A percentile compares a stretch with the other conserved stretches of the same genome.
Evolutionary conservation across 768 basidiomycete genomes (phyloP).

Genomic region (Collybia mongolica): DNA sequence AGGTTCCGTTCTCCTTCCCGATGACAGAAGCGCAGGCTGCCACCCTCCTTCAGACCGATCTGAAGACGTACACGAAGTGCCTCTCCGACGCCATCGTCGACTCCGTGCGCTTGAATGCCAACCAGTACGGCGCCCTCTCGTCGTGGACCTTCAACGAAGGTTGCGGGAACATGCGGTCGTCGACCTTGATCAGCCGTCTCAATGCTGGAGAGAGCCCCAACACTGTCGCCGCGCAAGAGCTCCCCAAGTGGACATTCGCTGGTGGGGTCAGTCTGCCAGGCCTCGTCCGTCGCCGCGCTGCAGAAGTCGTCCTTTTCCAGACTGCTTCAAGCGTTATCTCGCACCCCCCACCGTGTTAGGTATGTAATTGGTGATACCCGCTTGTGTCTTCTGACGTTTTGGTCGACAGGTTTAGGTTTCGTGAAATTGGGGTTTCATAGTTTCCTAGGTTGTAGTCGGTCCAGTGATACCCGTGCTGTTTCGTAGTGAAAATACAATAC

Average conservation of each 20-base stretch:
- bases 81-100: conserved; percentile 23
- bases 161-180: conserved; percentile 21
- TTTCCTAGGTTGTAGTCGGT: too few relatives aligned
- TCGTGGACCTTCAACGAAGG: conserved; percentile 30
- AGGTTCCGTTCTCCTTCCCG: conserved; percentile 32
- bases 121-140: conserved; percentile 32
- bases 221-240: conserved; percentile 28
- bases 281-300: conserved; percentile 13
- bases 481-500: too few relatives aligned
- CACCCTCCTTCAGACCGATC: conserved; percentile 25
- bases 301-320: conserved; percentile 24
- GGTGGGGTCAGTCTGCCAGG: conserved; percentile 25
- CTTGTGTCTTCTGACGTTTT: too few relatives aligned
- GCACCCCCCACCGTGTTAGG: conserved; percentile 15
- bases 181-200: conserved; percentile 28
- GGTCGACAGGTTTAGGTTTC: too few relatives aligned
- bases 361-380: too few relatives aligned
- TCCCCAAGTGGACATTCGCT: conserved; percentile 28
- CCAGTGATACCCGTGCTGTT: too few relatives aligned
- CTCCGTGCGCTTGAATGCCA: conserved; percentile 25
- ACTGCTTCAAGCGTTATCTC: conserved; percentile 24
- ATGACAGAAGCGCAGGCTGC: conserved; percentile 27
- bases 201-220: conserved; percentile 30
- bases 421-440: too few relatives aligned
- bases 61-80: conserved; percentile 26